These are phyloP conservation scores for Annulohypoxylon maeteangense DNA, from an alignment of 495 filamentous ascomycete species.

Conservation along the genomic window DNA sequence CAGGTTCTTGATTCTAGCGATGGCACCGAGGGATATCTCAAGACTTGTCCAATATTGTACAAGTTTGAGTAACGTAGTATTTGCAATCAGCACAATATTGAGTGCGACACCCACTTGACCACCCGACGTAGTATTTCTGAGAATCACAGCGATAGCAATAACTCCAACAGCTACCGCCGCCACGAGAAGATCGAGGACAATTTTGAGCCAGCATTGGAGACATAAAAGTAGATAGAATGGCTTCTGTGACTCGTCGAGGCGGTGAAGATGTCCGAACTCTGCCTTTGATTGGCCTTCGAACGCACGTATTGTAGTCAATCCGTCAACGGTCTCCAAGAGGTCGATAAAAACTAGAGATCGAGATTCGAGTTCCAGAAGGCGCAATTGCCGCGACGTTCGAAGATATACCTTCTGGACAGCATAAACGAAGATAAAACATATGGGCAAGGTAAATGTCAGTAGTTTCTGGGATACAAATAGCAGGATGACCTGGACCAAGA, in stretches of 20 bases:
- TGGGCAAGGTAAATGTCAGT: slow-evolving; percentile 46
- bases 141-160: slow-evolving; percentile 52
- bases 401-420: slow-evolving; percentile 66
- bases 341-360: slow-evolving; percentile 54
- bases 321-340: slow-evolving; percentile 61
- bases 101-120: slow-evolving; percentile 54
- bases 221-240: slow-evolving; percentile 64
- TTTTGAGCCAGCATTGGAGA: slow-evolving; percentile 64
- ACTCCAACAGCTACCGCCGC: slow-evolving; percentile 54
- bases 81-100: slow-evolving; percentile 50
- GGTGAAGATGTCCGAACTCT: slow-evolving; percentile 57
- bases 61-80: slow-evolving; percentile 49
- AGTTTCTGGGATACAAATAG: slow-evolving; percentile 45
- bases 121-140: slow-evolving; percentile 47
- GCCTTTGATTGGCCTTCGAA: slow-evolving; percentile 59
- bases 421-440: slow-evolving; percentile 52
- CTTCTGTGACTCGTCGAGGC: slow-evolving; percentile 65
- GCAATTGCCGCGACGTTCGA: slow-evolving; percentile 66
- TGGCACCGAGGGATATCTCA: slow-evolving; percentile 57
- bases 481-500: slow-evolving; percentile 46
- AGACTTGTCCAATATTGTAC: slow-evolving; percentile 54
- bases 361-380: slow-evolving; percentile 67
- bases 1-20: slow-evolving; percentile 68
- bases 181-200: slow-evolving; percentile 60
- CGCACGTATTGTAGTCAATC: slow-evolving; percentile 61